Evolutionary conservation across 176 grass and related monocot species (phyloP).

Genomic region (Aechmea fasciata): DNA sequence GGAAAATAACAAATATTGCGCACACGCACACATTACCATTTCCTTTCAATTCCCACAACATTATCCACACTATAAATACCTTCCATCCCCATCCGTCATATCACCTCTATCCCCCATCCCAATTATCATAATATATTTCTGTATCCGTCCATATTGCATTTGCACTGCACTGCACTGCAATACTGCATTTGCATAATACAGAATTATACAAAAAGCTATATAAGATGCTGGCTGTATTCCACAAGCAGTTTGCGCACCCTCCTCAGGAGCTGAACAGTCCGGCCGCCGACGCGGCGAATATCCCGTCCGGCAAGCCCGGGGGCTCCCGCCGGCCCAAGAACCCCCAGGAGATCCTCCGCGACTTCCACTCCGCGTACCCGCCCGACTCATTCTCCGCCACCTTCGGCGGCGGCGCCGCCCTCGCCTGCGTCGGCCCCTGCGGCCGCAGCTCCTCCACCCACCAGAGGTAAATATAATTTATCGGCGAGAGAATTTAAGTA

Average conservation of each 20-base stretch:
- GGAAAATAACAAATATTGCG: no score
- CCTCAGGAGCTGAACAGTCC: slow-evolving; percentile 74
- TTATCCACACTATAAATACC: slow-evolving; percentile 24
- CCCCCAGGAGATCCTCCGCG: slow-evolving; percentile 66
- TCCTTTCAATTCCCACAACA: no score
- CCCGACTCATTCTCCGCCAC: slow-evolving; percentile 44
- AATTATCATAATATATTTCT: background rate
- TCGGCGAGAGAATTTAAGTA: no score
- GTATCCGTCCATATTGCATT: background rate
- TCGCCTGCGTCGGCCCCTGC: slow-evolving; percentile 48
- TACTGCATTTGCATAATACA: background rate
- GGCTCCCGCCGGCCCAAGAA: slow-evolving; percentile 28
- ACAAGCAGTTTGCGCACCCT: slow-evolving; percentile 73
- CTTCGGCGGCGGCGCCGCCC: slow-evolving; percentile 66
- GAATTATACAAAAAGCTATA: background rate
- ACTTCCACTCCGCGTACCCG: slow-evolving; percentile 52
- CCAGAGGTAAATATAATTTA: slow-evolving; percentile 17
- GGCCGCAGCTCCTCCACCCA: background rate
- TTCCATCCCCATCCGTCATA: no score
- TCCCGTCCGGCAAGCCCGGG: slow-evolving; percentile 15
- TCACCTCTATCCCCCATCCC: slow-evolving; percentile 16
- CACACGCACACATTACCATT: no score
- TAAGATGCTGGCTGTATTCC: slow-evolving; percentile 78
- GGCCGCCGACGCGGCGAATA: slow-evolving; percentile 12
- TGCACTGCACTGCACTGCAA: background rate